Evolutionary conservation across 768 basidiomycete genomes (phyloP).

Genomic region (Favolaschia claudopus): DNA sequence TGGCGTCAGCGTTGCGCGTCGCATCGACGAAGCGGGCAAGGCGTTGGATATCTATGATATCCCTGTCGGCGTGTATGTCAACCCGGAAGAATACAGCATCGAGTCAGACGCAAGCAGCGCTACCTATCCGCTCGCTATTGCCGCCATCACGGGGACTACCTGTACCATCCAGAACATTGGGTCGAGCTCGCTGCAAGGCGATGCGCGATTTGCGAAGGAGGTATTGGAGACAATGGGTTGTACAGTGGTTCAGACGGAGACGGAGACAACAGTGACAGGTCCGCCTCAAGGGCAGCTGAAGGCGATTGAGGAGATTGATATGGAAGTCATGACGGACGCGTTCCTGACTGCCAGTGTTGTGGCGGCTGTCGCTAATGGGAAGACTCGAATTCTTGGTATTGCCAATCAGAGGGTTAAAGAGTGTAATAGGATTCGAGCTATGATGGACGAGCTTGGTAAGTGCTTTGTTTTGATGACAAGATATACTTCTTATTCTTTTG

Average conservation of each 20-base stretch:
- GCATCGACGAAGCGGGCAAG: conserved; percentile 65
- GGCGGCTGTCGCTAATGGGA: conserved; percentile 79
- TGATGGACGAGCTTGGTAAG: conserved; percentile 94
- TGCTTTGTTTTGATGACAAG: conserved; percentile 3
- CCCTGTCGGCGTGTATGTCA: conserved; percentile 78
- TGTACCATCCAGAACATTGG: conserved; percentile 96
- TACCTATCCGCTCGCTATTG: conserved; percentile 96
- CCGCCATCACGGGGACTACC: conserved; percentile 95
- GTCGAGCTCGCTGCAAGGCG: conserved; percentile 91
- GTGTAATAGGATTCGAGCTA: conserved; percentile 95
- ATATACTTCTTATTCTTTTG: neutral
- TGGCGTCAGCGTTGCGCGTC: conserved; percentile 78
- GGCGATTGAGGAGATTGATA: conserved; percentile 88
- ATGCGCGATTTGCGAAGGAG: conserved; percentile 92
- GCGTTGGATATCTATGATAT: conserved; percentile 86
- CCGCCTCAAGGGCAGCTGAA: conserved; percentile 84
- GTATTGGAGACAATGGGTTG: conserved; percentile 97
- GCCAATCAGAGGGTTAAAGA: conserved; percentile 99
- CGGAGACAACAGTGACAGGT: conserved; percentile 91
- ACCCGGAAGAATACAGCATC: conserved; percentile 85
- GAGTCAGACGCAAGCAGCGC: conserved; percentile 96
- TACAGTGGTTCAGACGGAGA: conserved; percentile 83
- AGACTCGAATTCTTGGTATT: conserved; percentile 90
- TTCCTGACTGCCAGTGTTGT: conserved; percentile 95
- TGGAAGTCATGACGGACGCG: conserved; percentile 99